Conservation (phyloP, 2,329 filamentous ascomycete genomes). For the Gliomastix tumulicola region DNA sequence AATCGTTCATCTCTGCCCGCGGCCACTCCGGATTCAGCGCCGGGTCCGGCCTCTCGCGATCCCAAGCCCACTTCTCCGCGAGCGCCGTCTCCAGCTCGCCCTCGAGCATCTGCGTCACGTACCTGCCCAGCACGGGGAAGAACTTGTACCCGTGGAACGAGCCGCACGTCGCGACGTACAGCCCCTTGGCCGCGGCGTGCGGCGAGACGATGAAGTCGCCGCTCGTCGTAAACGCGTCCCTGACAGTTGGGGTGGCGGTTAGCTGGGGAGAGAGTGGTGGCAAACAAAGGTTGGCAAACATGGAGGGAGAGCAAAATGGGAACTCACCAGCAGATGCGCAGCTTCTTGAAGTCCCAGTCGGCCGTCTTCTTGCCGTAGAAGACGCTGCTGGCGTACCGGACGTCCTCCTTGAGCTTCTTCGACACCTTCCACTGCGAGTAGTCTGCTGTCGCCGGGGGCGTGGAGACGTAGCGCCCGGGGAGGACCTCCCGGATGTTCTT, state of each 20-base stretch:
- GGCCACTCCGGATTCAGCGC: slow-evolving; percentile 48
- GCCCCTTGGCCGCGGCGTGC: slow-evolving; percentile 38
- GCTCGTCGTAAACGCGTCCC: slow-evolving; percentile 59
- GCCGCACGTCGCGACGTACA: slow-evolving; percentile 58
- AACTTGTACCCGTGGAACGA: slow-evolving; percentile 66
- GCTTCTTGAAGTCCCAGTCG: slow-evolving; percentile 51
- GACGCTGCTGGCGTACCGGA: slow-evolving; percentile 45
- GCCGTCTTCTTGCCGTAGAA: slow-evolving; percentile 53
- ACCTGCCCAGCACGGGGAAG: slow-evolving; percentile 56
- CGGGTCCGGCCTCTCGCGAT: slow-evolving; percentile 49
- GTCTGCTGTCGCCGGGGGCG: slow-evolving; percentile 46
- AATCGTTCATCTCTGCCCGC: slow-evolving; percentile 47
- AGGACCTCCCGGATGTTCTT: slow-evolving; percentile 44
- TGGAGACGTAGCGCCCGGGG: slow-evolving; percentile 47
- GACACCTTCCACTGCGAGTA: slow-evolving; percentile 59
- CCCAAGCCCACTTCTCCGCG: slow-evolving; percentile 47
- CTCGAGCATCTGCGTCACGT: slow-evolving; percentile 50
- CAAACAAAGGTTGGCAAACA: background rate
- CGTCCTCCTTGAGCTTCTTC: slow-evolving; percentile 47
- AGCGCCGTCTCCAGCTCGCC: slow-evolving; percentile 34
- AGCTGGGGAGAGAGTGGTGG: background rate
- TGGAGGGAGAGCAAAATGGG: background rate
- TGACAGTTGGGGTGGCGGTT: slow-evolving; percentile 20
- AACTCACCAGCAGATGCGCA: slow-evolving; percentile 62
- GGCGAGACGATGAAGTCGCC: slow-evolving; percentile 58